Percentiles rank a stretch among this genome's conserved stretches.
Conservation (phyloP, 805 yeast species). For the Clavispora phyllophila region DNA sequence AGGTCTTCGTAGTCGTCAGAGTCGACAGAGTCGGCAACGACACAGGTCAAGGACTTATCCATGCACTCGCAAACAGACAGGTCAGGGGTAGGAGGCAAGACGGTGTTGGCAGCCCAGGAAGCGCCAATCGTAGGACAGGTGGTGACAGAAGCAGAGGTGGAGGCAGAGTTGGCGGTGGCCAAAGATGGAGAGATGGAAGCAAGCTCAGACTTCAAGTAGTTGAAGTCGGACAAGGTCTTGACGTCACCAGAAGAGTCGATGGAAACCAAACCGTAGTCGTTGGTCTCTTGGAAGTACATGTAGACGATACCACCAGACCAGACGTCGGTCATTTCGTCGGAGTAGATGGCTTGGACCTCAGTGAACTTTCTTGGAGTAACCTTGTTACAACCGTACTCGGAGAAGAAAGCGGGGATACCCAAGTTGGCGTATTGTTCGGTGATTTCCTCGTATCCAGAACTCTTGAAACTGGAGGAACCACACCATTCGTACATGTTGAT, state of each 20-base stretch:
- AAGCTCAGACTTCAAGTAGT: constrained; percentile 40
- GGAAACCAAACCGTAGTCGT: constrained; percentile 70
- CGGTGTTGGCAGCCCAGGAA: constrained; percentile 35
- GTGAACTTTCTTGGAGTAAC: constrained; percentile 67
- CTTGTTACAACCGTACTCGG: constrained; percentile 78
- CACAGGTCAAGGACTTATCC: constrained; percentile 31
- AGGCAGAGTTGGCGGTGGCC: constrained; percentile 23
- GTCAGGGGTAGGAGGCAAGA: constrained; percentile 43
- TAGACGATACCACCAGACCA: constrained; percentile 92
- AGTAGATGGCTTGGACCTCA: constrained; percentile 63
- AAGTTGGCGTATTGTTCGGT: constrained; percentile 60
- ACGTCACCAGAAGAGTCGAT: constrained; percentile 39
- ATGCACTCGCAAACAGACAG: constrained; percentile 33
- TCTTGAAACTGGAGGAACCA: constrained; percentile 53
- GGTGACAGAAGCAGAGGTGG: constrained; percentile 25
- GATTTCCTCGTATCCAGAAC: constrained; percentile 64
- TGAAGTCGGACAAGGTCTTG: constrained; percentile 61
- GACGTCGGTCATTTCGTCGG: constrained; percentile 67
- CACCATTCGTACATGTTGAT: constrained; percentile 91
- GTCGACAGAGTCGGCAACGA: constrained; percentile 24
- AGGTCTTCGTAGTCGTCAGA: constrained; percentile 30
- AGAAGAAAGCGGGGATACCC: constrained; percentile 71
- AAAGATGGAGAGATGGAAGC: constrained; percentile 44
- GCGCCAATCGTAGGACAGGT: constrained; percentile 31
- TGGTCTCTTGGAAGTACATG: constrained; percentile 75